Evolutionary conservation across 257 asterid genomes (phyloP).

Genomic region (Jaltomata sinuosa): DNA sequence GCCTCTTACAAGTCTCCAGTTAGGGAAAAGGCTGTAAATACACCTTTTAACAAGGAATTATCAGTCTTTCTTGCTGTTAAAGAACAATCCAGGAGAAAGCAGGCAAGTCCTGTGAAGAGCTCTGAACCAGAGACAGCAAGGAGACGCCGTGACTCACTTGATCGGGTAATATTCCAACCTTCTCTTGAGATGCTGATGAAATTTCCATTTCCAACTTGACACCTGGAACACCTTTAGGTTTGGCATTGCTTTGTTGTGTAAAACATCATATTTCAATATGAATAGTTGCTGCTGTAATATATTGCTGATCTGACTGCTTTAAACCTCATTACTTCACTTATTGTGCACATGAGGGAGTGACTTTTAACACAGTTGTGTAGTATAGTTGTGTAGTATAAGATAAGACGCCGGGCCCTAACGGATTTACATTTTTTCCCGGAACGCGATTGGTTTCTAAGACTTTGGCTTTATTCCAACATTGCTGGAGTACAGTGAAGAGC

Average conservation of each 20-base stretch:
- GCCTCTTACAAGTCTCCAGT: conserved; percentile 36
- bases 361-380: not conserved
- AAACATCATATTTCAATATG: not conserved
- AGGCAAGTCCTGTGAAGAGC: conserved; percentile 32
- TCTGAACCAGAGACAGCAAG: conserved; percentile 75
- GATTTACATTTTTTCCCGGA: no score
- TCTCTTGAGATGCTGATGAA: not conserved
- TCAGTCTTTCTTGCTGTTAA: conserved; percentile 35
- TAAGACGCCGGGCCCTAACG: not conserved
- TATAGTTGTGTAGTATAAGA: not conserved
- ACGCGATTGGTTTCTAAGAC: no score
- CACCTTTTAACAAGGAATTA: conserved; percentile 37
- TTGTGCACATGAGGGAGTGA: not conserved
- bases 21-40: conserved; percentile 27
- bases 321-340: not conserved
- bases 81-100: conserved; percentile 36
- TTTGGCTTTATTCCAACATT: not conserved
- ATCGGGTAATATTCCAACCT: conserved; percentile 36
- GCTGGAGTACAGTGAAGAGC: not conserved
- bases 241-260: not conserved
- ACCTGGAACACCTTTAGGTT: not conserved
- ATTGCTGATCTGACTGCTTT: not conserved
- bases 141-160: conserved; percentile 73
- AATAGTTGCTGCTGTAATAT: not conserved
- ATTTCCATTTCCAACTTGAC: not conserved